phyloP scores from a whole-genome alignment of 2,329 filamentous ascomycete species.

The Cordyceps javanica region DNA sequence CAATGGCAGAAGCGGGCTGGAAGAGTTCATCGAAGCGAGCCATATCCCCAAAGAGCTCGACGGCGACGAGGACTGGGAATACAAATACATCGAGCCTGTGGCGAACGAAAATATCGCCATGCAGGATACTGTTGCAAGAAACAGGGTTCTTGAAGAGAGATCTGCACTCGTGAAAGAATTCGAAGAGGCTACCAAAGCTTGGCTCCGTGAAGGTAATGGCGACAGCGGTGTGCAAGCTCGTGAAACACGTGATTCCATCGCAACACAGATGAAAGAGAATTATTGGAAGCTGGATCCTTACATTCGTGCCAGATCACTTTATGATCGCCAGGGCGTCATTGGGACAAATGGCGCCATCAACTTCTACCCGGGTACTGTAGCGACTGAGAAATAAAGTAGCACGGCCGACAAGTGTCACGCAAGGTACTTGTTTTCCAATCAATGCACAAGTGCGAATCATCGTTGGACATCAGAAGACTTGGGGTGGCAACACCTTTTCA shows the following conservation, averaged over 20 bases:
- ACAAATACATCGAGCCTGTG: conserved; percentile 72
- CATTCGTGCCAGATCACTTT: conserved; percentile 72
- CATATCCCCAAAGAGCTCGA: conserved; percentile 79
- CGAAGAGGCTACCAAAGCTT: conserved; percentile 67
- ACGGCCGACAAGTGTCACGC: too few species aligned
- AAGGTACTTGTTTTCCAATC: not conserved
- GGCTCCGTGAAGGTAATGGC: conserved; percentile 52
- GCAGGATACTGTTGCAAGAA: conserved; percentile 57
- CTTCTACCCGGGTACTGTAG: conserved; percentile 50
- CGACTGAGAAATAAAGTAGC: conserved; percentile 13
- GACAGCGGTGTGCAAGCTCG: conserved; percentile 42
- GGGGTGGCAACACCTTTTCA: not conserved
- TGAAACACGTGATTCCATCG: conserved; percentile 54
- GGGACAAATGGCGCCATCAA: conserved; percentile 59
- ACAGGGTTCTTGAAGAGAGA: conserved; percentile 58
- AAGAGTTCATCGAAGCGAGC: conserved; percentile 63
- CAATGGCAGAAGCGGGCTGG: conserved; percentile 71
- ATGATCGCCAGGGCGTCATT: conserved; percentile 75
- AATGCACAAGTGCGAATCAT: not conserved
- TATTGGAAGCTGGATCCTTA: conserved; percentile 93
- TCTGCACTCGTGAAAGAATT: conserved; percentile 63
- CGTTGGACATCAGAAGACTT: not conserved
- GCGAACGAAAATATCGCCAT: conserved; percentile 71
- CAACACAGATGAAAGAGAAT: conserved; percentile 58
- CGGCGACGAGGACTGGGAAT: conserved; percentile 78